Evolutionary conservation across 163 green algal species (phyloP).

Genomic region (Scenedesmus sp.): DNA sequence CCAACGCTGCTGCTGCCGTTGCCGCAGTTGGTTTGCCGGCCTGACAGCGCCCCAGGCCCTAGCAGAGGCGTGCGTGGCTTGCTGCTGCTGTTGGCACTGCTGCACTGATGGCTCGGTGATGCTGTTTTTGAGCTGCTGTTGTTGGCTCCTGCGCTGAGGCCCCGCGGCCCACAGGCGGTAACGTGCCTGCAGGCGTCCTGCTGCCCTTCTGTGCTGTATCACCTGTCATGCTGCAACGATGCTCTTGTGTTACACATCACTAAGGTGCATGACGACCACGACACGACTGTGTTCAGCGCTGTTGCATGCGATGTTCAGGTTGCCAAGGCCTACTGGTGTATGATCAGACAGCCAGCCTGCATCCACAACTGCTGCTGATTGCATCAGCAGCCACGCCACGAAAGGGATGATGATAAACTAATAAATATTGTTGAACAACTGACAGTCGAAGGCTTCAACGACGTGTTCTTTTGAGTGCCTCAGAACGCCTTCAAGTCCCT

Average conservation of each 20-base stretch:
- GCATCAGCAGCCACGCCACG: neutral
- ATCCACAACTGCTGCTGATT: neutral
- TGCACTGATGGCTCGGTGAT: neutral
- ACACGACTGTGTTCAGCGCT: neutral
- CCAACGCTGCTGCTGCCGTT: neutral
- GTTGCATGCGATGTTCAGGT: neutral
- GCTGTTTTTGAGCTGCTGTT: neutral
- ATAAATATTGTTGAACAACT: too few relatives aligned
- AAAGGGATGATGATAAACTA: neutral
- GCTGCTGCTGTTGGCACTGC: neutral
- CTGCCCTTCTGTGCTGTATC: neutral
- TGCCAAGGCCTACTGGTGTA: neutral
- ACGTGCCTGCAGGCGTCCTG: neutral
- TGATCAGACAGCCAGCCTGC: neutral
- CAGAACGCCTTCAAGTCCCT: too few relatives aligned
- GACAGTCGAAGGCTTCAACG: too few relatives aligned
- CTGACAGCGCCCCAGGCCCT: neutral
- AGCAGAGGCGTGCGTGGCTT: constrained; percentile 15
- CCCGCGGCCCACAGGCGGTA: neutral
- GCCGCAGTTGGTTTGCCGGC: neutral
- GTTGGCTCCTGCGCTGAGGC: neutral
- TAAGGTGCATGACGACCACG: neutral
- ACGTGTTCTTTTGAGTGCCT: neutral
- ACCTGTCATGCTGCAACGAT: neutral
- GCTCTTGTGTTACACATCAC: neutral